Evolutionary conservation across 2,329 filamentous ascomycete species (phyloP), one percentile per base, ranked within the genome.

Genomic region (Apiospora pterosperma): DNA sequence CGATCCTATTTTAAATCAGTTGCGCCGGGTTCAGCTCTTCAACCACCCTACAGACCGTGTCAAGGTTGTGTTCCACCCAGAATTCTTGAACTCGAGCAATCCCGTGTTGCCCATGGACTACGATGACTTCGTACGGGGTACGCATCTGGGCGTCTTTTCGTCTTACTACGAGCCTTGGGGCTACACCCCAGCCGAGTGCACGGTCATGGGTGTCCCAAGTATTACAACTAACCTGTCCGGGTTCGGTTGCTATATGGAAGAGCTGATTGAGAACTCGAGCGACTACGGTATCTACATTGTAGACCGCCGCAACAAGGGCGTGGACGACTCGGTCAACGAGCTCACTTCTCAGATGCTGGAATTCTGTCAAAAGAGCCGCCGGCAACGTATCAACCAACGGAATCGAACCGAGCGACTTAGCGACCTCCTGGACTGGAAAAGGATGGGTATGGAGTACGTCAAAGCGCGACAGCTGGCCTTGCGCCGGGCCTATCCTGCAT

Each of bases 131-230:
- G 96, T 99, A 55, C 92, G 96, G 63, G 96, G 96, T 69, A 98
- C 95, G 44, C 95, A 99, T 79, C 82, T 99, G 75, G 96, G 96
- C 73, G 89, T 99, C 64, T 99, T 99, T 80, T 86, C 95, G 28
- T 98, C 96, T 3, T 98, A 98, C 86, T 99, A 99, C 78, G 96
- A 99, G 81, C 96, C 96, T 10, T 99, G 96, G 96, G 96, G 96
- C 58, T 99, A 99, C 80, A 99, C 96, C 2, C 96, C 95, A 0
- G 95, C 96, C 62, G 96, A 98, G 79, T 99, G 96, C 79, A 98
- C 96, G 0, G 96, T 98, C 68, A 98, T 98, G 96, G 96, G 96
- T 72, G 94, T 99, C 44, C 96, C 96, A 52, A 97, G 93, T 78
- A 97, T 99, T 79, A 98, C 96, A 12, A 98, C 95, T 34, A 99